These are phyloP conservation scores for Epicoccum sorghinum DNA, from an alignment of 2,329 filamentous ascomycete species.

Conservation along the genomic window DNA sequence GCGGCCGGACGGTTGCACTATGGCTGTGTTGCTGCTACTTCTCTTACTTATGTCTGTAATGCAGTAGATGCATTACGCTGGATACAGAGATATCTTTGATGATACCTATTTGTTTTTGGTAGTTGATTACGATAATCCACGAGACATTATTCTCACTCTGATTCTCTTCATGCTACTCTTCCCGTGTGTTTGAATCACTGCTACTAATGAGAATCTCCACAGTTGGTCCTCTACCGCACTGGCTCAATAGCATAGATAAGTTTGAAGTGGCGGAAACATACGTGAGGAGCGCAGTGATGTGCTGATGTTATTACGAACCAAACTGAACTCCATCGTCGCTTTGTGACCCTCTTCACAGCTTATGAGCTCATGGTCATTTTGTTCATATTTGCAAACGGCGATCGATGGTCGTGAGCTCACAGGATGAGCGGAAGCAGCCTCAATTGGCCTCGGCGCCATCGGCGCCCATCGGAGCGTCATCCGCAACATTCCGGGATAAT, in stretches of 20 bases:
- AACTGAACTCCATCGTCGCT: no score
- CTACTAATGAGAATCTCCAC: no score
- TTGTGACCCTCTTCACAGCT: no score
- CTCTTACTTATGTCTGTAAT: constrained; percentile 4
- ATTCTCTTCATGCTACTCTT: not conserved
- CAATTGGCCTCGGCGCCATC: constrained; percentile 10
- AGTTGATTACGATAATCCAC: constrained; percentile 6
- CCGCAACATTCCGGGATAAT: constrained; percentile 15
- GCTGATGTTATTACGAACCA: no score
- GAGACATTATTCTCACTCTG: not conserved
- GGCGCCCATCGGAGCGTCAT: constrained; percentile 7
- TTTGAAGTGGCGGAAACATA: no score
- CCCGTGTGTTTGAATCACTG: not conserved
- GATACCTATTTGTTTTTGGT: constrained; percentile 17
- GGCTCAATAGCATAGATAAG: no score
- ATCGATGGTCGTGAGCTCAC: not conserved
- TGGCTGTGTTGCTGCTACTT: not conserved
- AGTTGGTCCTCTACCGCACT: no score
- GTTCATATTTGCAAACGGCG: not conserved
- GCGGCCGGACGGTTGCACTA: not conserved
- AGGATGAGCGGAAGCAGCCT: constrained; percentile 9
- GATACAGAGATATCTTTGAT: constrained; percentile 2
- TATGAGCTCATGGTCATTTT: not conserved
- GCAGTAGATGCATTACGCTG: constrained; percentile 2
- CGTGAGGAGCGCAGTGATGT: no score